Conservation (phyloP, 768 basidiomycete genomes). For the Lactarius pseudohatsudake region DNA sequence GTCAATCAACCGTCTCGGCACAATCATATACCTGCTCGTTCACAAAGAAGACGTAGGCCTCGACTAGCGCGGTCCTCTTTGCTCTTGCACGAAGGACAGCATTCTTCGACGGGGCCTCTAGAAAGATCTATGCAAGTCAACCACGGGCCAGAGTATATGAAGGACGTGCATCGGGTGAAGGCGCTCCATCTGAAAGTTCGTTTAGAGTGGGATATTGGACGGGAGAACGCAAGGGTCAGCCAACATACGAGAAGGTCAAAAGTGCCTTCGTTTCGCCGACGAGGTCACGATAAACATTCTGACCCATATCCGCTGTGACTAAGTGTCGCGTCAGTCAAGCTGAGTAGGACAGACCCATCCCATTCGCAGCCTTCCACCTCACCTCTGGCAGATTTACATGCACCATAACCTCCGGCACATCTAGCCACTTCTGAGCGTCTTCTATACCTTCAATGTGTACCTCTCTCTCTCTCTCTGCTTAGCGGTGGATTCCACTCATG, state of each 20-base stretch:
- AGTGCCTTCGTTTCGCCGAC: constrained; percentile 79
- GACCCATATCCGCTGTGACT: constrained; percentile 56
- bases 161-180: constrained; percentile 86
- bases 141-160: constrained; percentile 57
- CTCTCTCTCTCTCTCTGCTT: neutral
- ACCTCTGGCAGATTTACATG: constrained; percentile 68
- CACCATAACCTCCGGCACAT: constrained; percentile 68
- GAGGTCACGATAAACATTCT: constrained; percentile 73
- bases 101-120: constrained; percentile 33
- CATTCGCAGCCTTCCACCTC: constrained; percentile 76
- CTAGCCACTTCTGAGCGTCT: constrained; percentile 42
- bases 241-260: constrained; percentile 49
- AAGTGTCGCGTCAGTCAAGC: neutral
- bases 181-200: constrained; percentile 75
- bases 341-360: constrained; percentile 38
- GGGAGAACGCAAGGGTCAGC: neutral
- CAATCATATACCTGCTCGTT: constrained; percentile 57
- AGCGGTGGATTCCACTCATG: constrained; percentile 61
- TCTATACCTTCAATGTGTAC: constrained; percentile 28
- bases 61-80: constrained; percentile 47
- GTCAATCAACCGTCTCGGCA: neutral
- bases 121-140: constrained; percentile 75
- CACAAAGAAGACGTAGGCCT: constrained; percentile 59
- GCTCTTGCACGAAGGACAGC: constrained; percentile 31
- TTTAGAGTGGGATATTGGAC: constrained; percentile 36